phyloP scores from a whole-genome alignment of 2,329 filamentous ascomycete genomes.

The Fusarium camptoceras region DNA sequence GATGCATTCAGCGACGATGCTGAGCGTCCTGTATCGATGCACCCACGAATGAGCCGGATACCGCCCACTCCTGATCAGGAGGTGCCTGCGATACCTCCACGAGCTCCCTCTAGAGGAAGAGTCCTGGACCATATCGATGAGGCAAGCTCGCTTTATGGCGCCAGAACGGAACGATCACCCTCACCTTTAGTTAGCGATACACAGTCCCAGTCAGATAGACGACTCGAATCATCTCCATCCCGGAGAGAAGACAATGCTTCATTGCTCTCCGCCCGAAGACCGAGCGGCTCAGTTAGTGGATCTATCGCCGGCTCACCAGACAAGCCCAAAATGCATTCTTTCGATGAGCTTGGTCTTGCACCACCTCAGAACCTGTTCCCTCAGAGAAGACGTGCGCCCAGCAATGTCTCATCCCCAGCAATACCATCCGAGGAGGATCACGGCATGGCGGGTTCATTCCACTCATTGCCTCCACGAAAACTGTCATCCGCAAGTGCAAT shows the following conservation, averaged over 20 bases:
- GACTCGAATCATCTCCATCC: slow-evolving; percentile 47
- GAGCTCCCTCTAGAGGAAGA: slow-evolving; percentile 57
- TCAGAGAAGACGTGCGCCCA: slow-evolving; percentile 63
- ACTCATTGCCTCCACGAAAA: slow-evolving; percentile 79
- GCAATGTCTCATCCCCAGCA: slow-evolving; percentile 71
- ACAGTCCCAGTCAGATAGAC: slow-evolving; percentile 47
- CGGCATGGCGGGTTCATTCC: slow-evolving; percentile 64
- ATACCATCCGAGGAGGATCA: slow-evolving; percentile 79
- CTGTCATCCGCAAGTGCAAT: slow-evolving; percentile 74
- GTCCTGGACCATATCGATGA: slow-evolving; percentile 54
- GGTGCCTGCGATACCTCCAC: slow-evolving; percentile 59
- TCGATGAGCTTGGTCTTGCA: slow-evolving; percentile 63
- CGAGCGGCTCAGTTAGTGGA: slow-evolving; percentile 39
- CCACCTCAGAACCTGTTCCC: slow-evolving; percentile 63
- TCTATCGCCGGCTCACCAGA: slow-evolving; percentile 58
- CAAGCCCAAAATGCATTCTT: slow-evolving; percentile 58
- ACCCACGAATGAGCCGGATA: slow-evolving; percentile 77
- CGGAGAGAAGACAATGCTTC: slow-evolving; percentile 52
- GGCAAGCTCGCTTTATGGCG: slow-evolving; percentile 61
- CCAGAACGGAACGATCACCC: slow-evolving; percentile 69
- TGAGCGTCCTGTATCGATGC: slow-evolving; percentile 77
- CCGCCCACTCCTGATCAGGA: slow-evolving; percentile 62
- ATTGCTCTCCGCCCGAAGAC: slow-evolving; percentile 51
- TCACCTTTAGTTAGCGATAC: slow-evolving; percentile 60
- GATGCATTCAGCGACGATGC: slow-evolving; percentile 60